Base-by-base conservation (phyloP, 345 rosid species). In the Capsella bursapastoris region DNA sequence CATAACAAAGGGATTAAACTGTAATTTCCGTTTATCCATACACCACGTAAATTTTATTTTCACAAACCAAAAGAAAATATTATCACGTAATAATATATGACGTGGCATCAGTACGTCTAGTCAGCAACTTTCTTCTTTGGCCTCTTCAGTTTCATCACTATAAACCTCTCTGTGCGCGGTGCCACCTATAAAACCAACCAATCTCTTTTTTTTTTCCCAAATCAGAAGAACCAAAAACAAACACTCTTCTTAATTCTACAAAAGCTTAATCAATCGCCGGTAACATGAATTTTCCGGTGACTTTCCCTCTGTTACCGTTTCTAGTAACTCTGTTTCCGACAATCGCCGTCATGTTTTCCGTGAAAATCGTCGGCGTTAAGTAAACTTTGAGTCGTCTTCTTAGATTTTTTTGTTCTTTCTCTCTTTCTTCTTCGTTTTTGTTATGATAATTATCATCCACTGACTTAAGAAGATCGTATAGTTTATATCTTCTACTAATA, bases 281-380 rank as follows among this genome's bases (percentile, higher is more conserved):
- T 44, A 73, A 75, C 72, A 75, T 90, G 96, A 61, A 67, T 64
- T 51, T 71, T 77, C 87, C 82, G 86, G 76, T 73, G 55, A 52
- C 34, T 15, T 52, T 4, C 63, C 58, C 45, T 73, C 78, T 35
- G 12, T 50, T 9, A 71, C 76, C 10, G 40, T 71, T 52, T 73
- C 66, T 79, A 81, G 76, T 84, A 81, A 56, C 77, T 81, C 70
- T 45, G 74, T 84, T 73, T 83, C 87, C 64, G 85, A 83, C 82
- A 87, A 89, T 50, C 89, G 78, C 37, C 80, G 84, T 66, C 88
- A 87, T 79, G 90, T 83, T 37, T 89, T 83, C 82, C 87, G 81
- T 76, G 88, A 84, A 85, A 66, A 65, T 44, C 72, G 9, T 35
- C 77, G 70, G 57, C 78, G 64, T 64, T 76, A 38, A 82, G 68